These are phyloP conservation scores for Boechera stricta DNA, from an alignment of 345 rosid species.

Conservation along the genomic window DNA sequence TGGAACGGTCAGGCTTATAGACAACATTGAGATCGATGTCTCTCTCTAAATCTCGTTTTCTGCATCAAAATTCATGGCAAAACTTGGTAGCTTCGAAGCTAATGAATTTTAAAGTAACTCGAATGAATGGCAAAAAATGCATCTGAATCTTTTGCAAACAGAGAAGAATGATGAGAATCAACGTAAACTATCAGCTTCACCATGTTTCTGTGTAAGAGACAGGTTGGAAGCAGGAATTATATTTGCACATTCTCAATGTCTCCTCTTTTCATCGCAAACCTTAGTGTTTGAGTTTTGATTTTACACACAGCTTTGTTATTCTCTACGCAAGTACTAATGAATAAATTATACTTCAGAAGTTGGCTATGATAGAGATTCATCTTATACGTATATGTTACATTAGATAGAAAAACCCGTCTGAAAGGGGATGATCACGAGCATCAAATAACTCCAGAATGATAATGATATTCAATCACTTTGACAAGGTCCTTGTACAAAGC, in stretches of 20 bases:
- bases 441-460: background rate
- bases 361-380: background rate
- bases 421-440: background rate
- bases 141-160: constrained; percentile 50
- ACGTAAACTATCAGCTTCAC: constrained; percentile 64
- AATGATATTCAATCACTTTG: background rate
- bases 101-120: background rate
- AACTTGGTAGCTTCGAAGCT: constrained; percentile 2
- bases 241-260: constrained; percentile 58
- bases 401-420: background rate
- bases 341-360: background rate
- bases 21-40: constrained; percentile 70
- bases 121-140: constrained; percentile 17
- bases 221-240: background rate
- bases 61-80: constrained; percentile 2
- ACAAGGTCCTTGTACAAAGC: background rate
- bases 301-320: constrained; percentile 54
- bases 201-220: constrained; percentile 61
- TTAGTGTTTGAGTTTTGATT: constrained; percentile 56
- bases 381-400: background rate
- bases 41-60: constrained; percentile 24
- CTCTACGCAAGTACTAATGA: constrained; percentile 36
- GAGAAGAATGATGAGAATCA: constrained; percentile 69
- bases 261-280: constrained; percentile 66
- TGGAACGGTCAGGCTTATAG: constrained; percentile 83